Evolutionary conservation across 495 filamentous ascomycete genomes (phyloP).

Genomic region (Aspergillus taichungensis): DNA sequence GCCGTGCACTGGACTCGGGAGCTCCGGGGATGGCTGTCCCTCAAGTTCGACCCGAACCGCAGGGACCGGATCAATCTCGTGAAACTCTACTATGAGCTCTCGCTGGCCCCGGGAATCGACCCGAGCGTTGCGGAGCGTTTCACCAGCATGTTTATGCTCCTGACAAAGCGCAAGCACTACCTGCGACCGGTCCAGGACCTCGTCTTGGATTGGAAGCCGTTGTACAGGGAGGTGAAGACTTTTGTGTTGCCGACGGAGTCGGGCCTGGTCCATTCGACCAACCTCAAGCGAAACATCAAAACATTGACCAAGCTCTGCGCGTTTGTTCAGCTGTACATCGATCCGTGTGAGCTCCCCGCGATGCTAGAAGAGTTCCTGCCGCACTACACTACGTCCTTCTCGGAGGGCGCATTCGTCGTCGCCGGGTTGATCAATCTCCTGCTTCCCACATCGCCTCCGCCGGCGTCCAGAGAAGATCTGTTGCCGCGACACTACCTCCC

Average conservation of each 20-base stretch:
- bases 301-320: constrained; percentile 80
- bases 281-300: constrained; percentile 57
- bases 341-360: constrained; percentile 71
- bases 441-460: constrained; percentile 74
- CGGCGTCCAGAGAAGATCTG: constrained; percentile 58
- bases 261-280: constrained; percentile 53
- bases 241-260: constrained; percentile 80
- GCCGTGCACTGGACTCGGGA: constrained; percentile 97
- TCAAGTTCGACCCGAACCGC: constrained; percentile 92
- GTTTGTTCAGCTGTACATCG: constrained; percentile 85
- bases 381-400: constrained; percentile 90
- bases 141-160: constrained; percentile 87
- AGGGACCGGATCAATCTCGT: constrained; percentile 75
- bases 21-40: constrained; percentile 84
- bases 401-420: constrained; percentile 82
- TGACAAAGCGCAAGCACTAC: constrained; percentile 97
- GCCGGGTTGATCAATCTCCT: constrained; percentile 76
- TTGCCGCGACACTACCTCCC: constrained; percentile 81
- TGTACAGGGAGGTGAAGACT: constrained; percentile 84
- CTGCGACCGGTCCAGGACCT: constrained; percentile 82
- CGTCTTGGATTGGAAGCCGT: constrained; percentile 81
- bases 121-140: constrained; percentile 76
- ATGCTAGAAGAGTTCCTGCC: constrained; percentile 94
- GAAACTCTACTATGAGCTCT: constrained; percentile 87
- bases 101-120: constrained; percentile 85